Conservation (phyloP, 2,329 filamentous ascomycete species). For the Xylariaceae sp. region DNA sequence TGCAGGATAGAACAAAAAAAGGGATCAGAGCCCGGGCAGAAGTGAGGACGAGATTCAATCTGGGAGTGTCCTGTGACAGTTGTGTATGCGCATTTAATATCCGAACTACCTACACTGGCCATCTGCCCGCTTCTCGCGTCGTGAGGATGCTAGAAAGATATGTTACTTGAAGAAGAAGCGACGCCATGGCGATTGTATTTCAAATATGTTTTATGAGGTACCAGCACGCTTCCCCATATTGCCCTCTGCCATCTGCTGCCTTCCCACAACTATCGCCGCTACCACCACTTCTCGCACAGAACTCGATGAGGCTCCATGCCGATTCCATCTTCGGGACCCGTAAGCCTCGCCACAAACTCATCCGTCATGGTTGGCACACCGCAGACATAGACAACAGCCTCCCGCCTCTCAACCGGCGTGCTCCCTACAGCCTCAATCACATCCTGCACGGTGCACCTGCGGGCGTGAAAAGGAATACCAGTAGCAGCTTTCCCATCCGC, state of each 20-base stretch:
- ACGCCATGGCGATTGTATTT: too few relatives aligned
- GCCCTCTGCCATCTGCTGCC: too few relatives aligned
- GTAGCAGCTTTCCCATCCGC: constrained; percentile 13
- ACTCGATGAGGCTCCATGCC: constrained; percentile 46
- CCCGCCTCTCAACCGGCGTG: constrained; percentile 33
- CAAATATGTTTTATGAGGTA: too few relatives aligned
- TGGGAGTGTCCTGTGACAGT: not conserved
- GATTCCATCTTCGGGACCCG: constrained; percentile 26
- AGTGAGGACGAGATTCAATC: not conserved
- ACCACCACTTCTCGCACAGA: constrained; percentile 64
- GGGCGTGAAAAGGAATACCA: constrained; percentile 30
- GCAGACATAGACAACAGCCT: constrained; percentile 61
- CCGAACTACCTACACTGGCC: not conserved
- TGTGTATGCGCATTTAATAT: not conserved
- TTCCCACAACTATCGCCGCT: not conserved
- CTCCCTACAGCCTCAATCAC: constrained; percentile 43
- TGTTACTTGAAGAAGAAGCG: too few relatives aligned
- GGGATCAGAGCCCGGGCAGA: constrained; percentile 2
- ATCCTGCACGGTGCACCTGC: constrained; percentile 39
- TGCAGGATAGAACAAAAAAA: constrained; percentile 1
- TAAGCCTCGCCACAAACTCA: constrained; percentile 51
- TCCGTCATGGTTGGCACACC: constrained; percentile 68
- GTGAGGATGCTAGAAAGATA: too few relatives aligned
- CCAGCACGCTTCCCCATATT: too few relatives aligned
- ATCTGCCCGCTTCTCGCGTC: not conserved